Conservation (phyloP, 2,329 filamentous ascomycete genomes). For the Hypoxylon sp. region DNA sequence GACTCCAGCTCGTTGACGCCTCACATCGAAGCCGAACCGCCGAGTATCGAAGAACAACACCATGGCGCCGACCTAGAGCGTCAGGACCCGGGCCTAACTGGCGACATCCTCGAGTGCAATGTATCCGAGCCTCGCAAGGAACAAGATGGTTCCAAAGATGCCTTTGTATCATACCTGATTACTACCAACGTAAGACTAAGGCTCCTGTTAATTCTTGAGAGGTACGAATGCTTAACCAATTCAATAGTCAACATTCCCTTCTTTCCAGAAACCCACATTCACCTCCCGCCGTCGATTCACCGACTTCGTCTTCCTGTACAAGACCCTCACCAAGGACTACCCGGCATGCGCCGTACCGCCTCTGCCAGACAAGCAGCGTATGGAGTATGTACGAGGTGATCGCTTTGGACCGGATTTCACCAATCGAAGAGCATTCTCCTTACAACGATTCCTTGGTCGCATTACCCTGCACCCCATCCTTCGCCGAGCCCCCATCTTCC, state of each 20-base stretch:
- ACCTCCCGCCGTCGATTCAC: constrained; percentile 91
- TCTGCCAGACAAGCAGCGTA: constrained; percentile 97
- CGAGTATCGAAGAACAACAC: constrained; percentile 52
- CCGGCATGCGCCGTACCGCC: constrained; percentile 93
- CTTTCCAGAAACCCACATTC: constrained; percentile 86
- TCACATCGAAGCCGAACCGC: constrained; percentile 47
- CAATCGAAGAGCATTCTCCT: constrained; percentile 84
- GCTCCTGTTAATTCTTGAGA: not conserved
- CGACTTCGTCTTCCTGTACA: constrained; percentile 97
- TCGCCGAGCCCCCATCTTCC: constrained; percentile 82
- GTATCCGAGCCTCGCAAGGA: constrained; percentile 91
- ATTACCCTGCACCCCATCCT: constrained; percentile 90
- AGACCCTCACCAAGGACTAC: constrained; percentile 87
- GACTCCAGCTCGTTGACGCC: constrained; percentile 43
- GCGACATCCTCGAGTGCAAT: constrained; percentile 83
- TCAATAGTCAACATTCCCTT: constrained; percentile 86
- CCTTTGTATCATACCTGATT: constrained; percentile 95
- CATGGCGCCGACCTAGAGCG: constrained; percentile 60
- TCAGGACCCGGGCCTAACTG: constrained; percentile 69
- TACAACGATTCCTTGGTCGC: constrained; percentile 90
- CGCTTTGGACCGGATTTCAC: constrained; percentile 96
- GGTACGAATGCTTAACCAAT: constrained; percentile 21
- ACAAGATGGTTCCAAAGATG: constrained; percentile 95
- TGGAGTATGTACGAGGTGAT: constrained; percentile 97
- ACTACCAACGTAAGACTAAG: constrained; percentile 79